A percentile compares a stretch with the other conserved stretches of the same genome.
Conservation (phyloP, 2,329 filamentous ascomycete species). For the Incumbomyces lentus region DNA sequence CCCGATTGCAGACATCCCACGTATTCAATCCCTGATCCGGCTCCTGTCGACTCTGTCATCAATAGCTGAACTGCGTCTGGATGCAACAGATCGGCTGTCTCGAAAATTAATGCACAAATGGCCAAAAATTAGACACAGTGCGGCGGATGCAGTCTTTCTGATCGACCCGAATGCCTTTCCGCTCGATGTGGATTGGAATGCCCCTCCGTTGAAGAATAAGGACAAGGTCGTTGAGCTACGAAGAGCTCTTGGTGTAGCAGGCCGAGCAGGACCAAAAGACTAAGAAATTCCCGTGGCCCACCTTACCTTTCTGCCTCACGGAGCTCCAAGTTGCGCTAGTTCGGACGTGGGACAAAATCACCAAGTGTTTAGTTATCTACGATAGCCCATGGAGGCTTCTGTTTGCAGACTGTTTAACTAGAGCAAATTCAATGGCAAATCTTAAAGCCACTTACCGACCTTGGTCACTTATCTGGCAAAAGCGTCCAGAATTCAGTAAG, state of each 20-base stretch:
- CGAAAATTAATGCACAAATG: conserved; percentile 19
- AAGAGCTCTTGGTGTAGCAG: conserved; percentile 15
- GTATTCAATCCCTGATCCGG: conserved; percentile 68
- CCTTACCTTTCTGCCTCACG: too few relatives aligned
- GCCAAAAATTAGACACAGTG: conserved; percentile 18
- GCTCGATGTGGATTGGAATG: conserved; percentile 18
- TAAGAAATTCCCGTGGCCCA: too few relatives aligned
- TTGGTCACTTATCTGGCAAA: not conserved
- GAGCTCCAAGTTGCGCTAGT: too few relatives aligned
- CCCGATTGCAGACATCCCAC: conserved; percentile 71
- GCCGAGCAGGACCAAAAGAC: not conserved
- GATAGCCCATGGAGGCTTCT: too few relatives aligned
- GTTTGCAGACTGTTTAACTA: too few relatives aligned
- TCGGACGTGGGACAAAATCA: too few relatives aligned
- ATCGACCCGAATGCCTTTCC: conserved; percentile 11
- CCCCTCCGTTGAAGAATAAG: conserved; percentile 12
- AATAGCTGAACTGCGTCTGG: conserved; percentile 6
- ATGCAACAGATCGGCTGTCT: conserved; percentile 16
- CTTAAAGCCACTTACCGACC: too few relatives aligned
- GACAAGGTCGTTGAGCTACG: conserved; percentile 16
- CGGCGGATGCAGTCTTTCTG: conserved; percentile 19
- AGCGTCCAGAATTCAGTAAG: not conserved
- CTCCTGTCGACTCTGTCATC: conserved; percentile 48
- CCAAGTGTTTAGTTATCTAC: too few relatives aligned
- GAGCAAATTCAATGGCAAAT: too few relatives aligned